Evolutionary conservation across 2,329 filamentous ascomycete genomes (phyloP), one percentile per base, ranked within the genome.

Genomic region (Diaporthe ilicicola): DNA sequence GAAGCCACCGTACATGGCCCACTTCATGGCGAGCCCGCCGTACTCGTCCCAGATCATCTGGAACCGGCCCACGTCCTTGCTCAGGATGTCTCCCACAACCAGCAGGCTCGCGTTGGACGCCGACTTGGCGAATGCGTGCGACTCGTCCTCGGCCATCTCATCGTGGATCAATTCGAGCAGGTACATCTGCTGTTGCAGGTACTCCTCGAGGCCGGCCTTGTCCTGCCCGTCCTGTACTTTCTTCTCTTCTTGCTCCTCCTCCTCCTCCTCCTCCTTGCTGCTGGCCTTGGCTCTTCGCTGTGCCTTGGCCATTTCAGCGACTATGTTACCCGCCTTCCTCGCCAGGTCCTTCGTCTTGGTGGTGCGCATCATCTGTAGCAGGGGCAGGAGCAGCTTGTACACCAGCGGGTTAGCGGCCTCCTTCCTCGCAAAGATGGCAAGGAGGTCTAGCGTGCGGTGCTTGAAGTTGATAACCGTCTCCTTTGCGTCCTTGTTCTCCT

Each of bases 381-480:
- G 85, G 0, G 95, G 94, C 9, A 95, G 80, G 7, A 98, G 83
- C 10, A 96, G 81, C 46, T 90, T 85, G 53, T 96, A 88, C 0
- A 91, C 89, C 1, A 95, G 83, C 1, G 88, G 82, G 76, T 90
- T 92, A 27, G 87, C 86, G 69, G 92, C 89, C 81, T 96, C 92
- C 75, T 92, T 92, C 80, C 93, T 94, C 74, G 96, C 86, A 80
- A 94, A 98, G 74, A 96, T 92, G 72, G 92, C 90, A 13, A 98
- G 86, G 1, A 98, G 88, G 78, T 98, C 96, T 5, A 98, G 88
- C 7, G 98, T 92, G 51, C 95, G 93, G 81, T 94, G 93, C 85
- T 99, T 99, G 87, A 99, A 97, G 82, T 95, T 95, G 77, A 97
- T 85, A 78, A 98, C 93, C 24, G 91, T 94, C 75, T 95, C 93